Evolutionary conservation across 139 green algal species (phyloP).

Genomic region (Volvox reticuliferus): DNA sequence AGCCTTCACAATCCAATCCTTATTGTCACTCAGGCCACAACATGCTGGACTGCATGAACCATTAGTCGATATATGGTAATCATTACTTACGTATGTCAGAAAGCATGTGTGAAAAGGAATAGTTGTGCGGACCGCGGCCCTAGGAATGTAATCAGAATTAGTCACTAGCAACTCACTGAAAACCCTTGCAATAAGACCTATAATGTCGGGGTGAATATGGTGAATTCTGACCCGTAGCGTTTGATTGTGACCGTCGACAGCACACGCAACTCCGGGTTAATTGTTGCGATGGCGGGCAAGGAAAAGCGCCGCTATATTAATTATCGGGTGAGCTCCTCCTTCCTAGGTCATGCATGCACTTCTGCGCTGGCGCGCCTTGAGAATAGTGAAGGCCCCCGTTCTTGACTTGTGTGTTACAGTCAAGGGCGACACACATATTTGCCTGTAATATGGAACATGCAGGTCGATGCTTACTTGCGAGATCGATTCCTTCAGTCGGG

Average conservation of each 20-base stretch:
- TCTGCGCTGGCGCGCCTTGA: no score
- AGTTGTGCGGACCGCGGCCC: neutral
- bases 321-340: slow-evolving; percentile 24
- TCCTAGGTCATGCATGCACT: neutral
- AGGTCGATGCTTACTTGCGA: slow-evolving; percentile 50
- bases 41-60: no score
- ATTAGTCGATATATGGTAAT: no score
- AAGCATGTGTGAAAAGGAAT: no score
- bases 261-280: neutral
- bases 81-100: no score
- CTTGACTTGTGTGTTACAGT: neutral
- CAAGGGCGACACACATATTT: neutral
- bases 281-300: slow-evolving; percentile 12
- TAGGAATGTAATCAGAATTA: neutral
- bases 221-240: neutral
- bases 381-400: no score
- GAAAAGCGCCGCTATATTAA: slow-evolving; percentile 46
- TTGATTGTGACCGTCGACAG: slow-evolving; percentile 1
- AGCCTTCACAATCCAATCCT: no score
- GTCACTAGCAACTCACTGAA: no score
- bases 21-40: no score
- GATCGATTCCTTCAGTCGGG: slow-evolving; percentile 43
- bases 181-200: no score
- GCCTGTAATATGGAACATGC: neutral
- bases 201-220: no score